Evolutionary conservation across 768 basidiomycete genomes (phyloP).

Genomic region (Pleurotus giganteus): DNA sequence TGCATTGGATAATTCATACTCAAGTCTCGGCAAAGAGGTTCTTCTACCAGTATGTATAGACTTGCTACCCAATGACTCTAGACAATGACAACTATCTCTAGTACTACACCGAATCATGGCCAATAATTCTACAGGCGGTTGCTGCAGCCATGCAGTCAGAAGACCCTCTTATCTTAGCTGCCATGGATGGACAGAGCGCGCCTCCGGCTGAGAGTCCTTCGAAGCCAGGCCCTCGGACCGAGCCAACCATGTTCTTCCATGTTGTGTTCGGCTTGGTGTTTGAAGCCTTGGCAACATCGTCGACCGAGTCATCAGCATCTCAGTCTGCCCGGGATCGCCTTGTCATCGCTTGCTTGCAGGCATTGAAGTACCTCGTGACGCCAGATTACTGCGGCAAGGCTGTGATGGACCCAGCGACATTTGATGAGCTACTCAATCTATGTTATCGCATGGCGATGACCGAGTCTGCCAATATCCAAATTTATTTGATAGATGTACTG

Average conservation of each 20-base stretch:
- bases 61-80: not conserved
- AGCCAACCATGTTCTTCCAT: constrained; percentile 83
- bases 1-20: constrained; percentile 78
- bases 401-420: constrained; percentile 76
- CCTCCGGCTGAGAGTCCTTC: constrained; percentile 21
- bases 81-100: constrained; percentile 26
- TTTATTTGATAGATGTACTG: constrained; percentile 70
- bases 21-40: constrained; percentile 87
- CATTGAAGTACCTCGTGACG: constrained; percentile 76
- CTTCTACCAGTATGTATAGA: constrained; percentile 72
- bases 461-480: constrained; percentile 70
- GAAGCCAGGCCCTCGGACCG: constrained; percentile 36
- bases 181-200: constrained; percentile 80
- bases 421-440: constrained; percentile 86
- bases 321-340: constrained; percentile 42
- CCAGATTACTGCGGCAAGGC: constrained; percentile 81
- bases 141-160: constrained; percentile 72
- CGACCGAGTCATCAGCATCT: constrained; percentile 51
- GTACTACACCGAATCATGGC: constrained; percentile 89
- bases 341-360: constrained; percentile 64
- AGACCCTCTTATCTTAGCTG: constrained; percentile 68
- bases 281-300: constrained; percentile 73
- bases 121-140: constrained; percentile 80
- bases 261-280: constrained; percentile 92
- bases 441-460: constrained; percentile 91